Conservation (phyloP, 2,329 filamentous ascomycete species). For the Phaeophleospora eucalypticola region DNA sequence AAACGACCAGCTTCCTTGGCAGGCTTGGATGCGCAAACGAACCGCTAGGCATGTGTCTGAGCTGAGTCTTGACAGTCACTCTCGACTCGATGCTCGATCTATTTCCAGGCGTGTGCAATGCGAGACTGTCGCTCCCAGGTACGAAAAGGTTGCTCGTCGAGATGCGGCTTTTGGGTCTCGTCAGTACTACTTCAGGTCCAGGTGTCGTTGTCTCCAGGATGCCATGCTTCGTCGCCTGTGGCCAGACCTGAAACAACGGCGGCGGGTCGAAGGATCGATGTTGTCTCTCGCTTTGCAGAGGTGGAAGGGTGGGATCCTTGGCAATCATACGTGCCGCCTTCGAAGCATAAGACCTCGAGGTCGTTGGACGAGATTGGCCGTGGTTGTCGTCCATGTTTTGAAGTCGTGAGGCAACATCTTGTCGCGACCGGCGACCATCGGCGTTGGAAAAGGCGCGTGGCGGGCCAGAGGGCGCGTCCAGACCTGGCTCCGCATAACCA, state of each 20-base stretch:
- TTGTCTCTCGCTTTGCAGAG: conserved; percentile 10
- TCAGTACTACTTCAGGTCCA: conserved; percentile 55
- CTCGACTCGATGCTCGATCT: conserved; percentile 15
- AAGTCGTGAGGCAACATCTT: conserved; percentile 7
- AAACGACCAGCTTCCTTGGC: conserved; percentile 65
- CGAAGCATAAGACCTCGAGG: conserved; percentile 12
- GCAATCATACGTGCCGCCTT: conserved; percentile 4
- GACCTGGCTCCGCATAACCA: conserved; percentile 43
- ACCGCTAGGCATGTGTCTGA: conserved; percentile 12
- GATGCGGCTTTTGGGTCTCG: conserved; percentile 18
- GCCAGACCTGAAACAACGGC: conserved; percentile 81
- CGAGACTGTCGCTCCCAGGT: conserved; percentile 8
- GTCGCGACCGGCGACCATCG: conserved; percentile 9
- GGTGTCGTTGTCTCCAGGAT: conserved; percentile 64
- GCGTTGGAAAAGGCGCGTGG: conserved; percentile 10
- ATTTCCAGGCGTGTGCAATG: conserved; percentile 8
- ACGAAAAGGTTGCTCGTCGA: conserved; percentile 8
- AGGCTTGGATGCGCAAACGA: conserved; percentile 46
- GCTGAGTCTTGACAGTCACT: conserved; percentile 14
- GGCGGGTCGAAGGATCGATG: conserved; percentile 47
- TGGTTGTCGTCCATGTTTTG: conserved; percentile 6
- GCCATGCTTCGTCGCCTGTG: conserved; percentile 73
- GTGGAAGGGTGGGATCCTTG: conserved; percentile 9
- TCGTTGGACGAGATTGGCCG: conserved; percentile 11
- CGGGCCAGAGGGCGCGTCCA: conserved; percentile 20